Evolutionary conservation across 2,329 filamentous ascomycete genomes (phyloP), one percentile per base, ranked within the genome.

Genomic region (Cyanodermella asteris): DNA sequence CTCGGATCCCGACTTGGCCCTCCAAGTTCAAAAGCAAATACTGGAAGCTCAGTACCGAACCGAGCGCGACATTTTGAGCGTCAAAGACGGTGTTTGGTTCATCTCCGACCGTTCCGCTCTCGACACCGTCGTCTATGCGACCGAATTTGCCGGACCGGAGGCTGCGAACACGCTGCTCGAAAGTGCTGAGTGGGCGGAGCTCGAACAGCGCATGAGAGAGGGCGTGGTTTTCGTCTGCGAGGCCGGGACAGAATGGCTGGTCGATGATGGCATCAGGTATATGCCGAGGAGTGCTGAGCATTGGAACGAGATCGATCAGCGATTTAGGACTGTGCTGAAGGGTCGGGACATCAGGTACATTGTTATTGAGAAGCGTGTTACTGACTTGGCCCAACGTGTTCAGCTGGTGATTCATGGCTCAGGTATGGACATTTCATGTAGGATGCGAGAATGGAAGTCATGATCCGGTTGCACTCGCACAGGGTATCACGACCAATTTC

Each of bases 41-140:
- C 8, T 55, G 2, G 34, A 42, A 14, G 46, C 42, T 2, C 50
- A 56, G 24, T 34, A 34, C 18, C 13, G 32, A 2, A 40, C 42
- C 0, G 50, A 54, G 34, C 22, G 19, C 4, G 31, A 35, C 6
- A 36, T 28, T 3, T 11, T 14, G 10, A 22, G 23, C 1, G 13
- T n/a, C n/a, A n/a, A n/a, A n/a, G n/a, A n/a, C n/a, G n/a, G n/a
- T n/a, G 16, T 7, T 49, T 46, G 46, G 47, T 50, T 27, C 27
- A 46, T 57, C 22, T 51, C 47, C 6, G 53, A 57, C 33, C 44
- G 53, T 6, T 56, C 52, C 2, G 49, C 47, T 2, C 27, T 53
- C 3, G 51, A 56, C 28, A 48, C 51, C 2, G 31, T 56, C n/a
- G 43, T 45, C 5, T 56, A 56, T 26, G 41, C 51, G 1, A 29